Evolutionary conservation across 495 filamentous ascomycete species (phyloP).

Genomic region (Penicillium nucicola): DNA sequence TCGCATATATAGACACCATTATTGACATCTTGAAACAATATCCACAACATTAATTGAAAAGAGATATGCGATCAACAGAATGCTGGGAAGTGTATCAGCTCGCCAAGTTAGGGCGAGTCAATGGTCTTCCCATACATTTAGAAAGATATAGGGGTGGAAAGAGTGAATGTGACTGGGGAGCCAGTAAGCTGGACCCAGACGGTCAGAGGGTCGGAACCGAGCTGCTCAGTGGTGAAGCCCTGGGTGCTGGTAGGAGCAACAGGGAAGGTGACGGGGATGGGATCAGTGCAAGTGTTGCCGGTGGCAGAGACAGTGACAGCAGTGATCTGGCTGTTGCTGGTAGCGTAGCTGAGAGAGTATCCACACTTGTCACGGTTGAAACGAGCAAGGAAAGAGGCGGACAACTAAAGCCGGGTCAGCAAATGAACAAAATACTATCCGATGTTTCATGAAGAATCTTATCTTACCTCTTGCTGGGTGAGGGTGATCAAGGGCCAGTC

Average conservation of each 20-base stretch:
- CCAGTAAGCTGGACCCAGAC: slow-evolving; percentile 57
- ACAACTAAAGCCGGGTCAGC: slow-evolving; percentile 34
- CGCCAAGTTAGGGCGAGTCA: not conserved
- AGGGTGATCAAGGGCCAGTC: slow-evolving; percentile 55
- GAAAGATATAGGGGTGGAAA: slow-evolving; percentile 44
- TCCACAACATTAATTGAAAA: not conserved
- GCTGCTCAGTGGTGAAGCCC: slow-evolving; percentile 50
- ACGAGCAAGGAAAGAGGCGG: slow-evolving; percentile 45
- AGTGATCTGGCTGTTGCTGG: slow-evolving; percentile 42
- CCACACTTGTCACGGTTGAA: slow-evolving; percentile 53
- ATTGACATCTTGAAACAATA: slow-evolving; percentile 3
- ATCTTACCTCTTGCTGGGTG: slow-evolving; percentile 50
- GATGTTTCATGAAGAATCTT: not conserved
- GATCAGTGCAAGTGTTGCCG: slow-evolving; percentile 47
- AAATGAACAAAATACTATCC: not conserved
- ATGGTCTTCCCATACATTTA: slow-evolving; percentile 10
- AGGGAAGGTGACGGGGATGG: slow-evolving; percentile 58
- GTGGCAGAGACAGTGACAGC: slow-evolving; percentile 49
- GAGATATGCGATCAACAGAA: not conserved
- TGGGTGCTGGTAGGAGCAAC: slow-evolving; percentile 35
- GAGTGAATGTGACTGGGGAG: slow-evolving; percentile 47
- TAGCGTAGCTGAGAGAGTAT: slow-evolving; percentile 47
- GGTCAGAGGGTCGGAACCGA: slow-evolving; percentile 57
- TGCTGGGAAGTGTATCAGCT: not conserved
- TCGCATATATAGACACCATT: slow-evolving; percentile 1